Conservation (phyloP, 345 rosid species). For the Aquilaria yunnanensis region DNA sequence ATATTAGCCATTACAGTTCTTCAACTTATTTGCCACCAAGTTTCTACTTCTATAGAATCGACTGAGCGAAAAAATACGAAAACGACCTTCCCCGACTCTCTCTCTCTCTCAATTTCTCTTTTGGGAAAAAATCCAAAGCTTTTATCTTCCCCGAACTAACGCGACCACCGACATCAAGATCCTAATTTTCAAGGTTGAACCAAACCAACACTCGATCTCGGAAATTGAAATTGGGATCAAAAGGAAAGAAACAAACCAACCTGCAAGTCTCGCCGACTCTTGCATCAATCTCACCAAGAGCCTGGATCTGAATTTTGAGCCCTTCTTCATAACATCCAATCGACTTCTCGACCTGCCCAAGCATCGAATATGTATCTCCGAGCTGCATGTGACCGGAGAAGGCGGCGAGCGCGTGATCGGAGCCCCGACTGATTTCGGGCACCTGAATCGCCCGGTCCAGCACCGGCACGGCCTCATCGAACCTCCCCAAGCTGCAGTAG, state of each 20-base stretch:
- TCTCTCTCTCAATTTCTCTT: background rate
- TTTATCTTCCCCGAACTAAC: background rate
- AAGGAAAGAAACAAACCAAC: conserved; percentile 25
- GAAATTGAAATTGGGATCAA: background rate
- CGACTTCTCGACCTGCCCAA: conserved; percentile 88
- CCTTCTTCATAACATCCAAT: conserved; percentile 85
- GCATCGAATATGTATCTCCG: conserved; percentile 93
- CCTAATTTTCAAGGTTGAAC: background rate
- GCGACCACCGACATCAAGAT: background rate
- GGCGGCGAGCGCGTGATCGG: conserved; percentile 87
- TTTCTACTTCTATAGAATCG: too few relatives aligned
- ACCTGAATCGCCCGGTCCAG: conserved; percentile 77
- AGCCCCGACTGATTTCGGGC: conserved; percentile 66
- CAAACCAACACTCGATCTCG: background rate
- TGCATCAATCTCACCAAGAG: conserved; percentile 91
- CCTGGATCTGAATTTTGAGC: conserved; percentile 90
- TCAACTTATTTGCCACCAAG: too few relatives aligned
- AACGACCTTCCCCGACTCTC: background rate
- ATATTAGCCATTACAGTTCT: background rate
- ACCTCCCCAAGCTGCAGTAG: conserved; percentile 88
- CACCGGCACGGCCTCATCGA: conserved; percentile 88
- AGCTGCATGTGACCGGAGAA: conserved; percentile 97
- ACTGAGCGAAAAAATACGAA: background rate
- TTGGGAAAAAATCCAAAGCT: background rate
- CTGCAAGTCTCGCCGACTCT: conserved; percentile 99